Evolutionary conservation across 306 rosid genomes (phyloP).

Genomic region (Luffa acutangula): DNA sequence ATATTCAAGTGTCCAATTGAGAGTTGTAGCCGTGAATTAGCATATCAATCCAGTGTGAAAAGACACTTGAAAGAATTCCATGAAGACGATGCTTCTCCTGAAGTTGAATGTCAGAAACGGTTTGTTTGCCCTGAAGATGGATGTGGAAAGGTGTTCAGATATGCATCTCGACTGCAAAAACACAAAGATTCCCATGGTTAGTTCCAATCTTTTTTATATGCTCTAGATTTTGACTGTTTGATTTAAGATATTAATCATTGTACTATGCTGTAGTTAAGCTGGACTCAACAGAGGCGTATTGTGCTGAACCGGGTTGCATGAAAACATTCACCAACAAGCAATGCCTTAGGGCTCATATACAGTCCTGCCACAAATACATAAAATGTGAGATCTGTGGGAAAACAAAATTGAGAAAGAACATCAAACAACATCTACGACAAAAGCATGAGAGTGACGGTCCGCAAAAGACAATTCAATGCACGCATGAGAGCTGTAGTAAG

Average conservation of each 20-base stretch:
- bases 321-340: constrained; percentile 40
- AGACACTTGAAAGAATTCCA: constrained; percentile 58
- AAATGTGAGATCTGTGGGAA: constrained; percentile 55
- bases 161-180: constrained; percentile 42
- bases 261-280: constrained; percentile 45
- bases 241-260: neutral
- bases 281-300: constrained; percentile 45
- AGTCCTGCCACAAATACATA: constrained; percentile 49
- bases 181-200: constrained; percentile 76
- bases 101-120: constrained; percentile 28
- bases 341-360: constrained; percentile 55
- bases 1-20: constrained; percentile 52
- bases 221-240: neutral
- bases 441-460: constrained; percentile 34
- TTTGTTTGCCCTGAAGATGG: constrained; percentile 48
- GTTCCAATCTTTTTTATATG: neutral
- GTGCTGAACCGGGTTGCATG: constrained; percentile 62
- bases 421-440: constrained; percentile 46
- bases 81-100: constrained; percentile 15
- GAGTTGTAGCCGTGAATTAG: constrained; percentile 43
- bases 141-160: constrained; percentile 58
- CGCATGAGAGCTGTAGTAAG: constrained; percentile 32
- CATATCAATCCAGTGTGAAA: constrained; percentile 36
- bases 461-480: constrained; percentile 31
- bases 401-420: constrained; percentile 62